phyloP scores from a whole-genome alignment of 352 stramenopile genomes.

The Phytophthora cactorum region DNA sequence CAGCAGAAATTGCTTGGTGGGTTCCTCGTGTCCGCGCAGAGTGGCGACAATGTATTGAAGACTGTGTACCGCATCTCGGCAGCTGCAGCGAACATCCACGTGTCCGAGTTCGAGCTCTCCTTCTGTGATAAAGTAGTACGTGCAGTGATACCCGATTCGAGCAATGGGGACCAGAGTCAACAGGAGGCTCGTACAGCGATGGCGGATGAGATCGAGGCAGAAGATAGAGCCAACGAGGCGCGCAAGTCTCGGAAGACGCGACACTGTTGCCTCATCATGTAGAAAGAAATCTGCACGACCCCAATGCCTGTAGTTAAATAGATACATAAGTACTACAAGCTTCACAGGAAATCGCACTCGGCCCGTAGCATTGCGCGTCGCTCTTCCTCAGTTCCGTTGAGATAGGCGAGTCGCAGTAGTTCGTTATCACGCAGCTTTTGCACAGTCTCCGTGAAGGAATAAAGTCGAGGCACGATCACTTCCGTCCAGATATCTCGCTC shows the following conservation, averaged over 20 bases:
- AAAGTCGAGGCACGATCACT: slow-evolving; percentile 72
- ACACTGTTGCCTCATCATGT: slow-evolving; percentile 48
- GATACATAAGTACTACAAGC: background rate
- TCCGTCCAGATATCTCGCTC: slow-evolving; percentile 54
- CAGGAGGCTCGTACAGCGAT: slow-evolving; percentile 68
- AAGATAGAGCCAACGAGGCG: slow-evolving; percentile 65
- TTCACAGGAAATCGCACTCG: slow-evolving; percentile 69
- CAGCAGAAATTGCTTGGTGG: slow-evolving; percentile 63
- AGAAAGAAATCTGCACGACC: background rate
- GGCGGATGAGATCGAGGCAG: slow-evolving; percentile 80
- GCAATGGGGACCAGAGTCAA: slow-evolving; percentile 14
- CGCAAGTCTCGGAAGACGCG: slow-evolving; percentile 39
- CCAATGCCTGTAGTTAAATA: slow-evolving; percentile 2
- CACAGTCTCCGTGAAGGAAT: slow-evolving; percentile 52
- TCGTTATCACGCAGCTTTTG: slow-evolving; percentile 59
- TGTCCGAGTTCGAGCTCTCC: slow-evolving; percentile 84
- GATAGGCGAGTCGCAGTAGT: slow-evolving; percentile 58
- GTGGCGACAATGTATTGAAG: slow-evolving; percentile 84
- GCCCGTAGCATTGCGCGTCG: slow-evolving; percentile 51
- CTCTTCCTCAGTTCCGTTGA: slow-evolving; percentile 59
- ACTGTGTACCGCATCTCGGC: slow-evolving; percentile 81
- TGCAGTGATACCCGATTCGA: slow-evolving; percentile 46
- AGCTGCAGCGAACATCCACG: slow-evolving; percentile 63
- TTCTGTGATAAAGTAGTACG: slow-evolving; percentile 79
- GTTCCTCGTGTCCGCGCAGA: slow-evolving; percentile 87